Conservation (phyloP, 257 asterid species). For the Solanum lignicaule region DNA sequence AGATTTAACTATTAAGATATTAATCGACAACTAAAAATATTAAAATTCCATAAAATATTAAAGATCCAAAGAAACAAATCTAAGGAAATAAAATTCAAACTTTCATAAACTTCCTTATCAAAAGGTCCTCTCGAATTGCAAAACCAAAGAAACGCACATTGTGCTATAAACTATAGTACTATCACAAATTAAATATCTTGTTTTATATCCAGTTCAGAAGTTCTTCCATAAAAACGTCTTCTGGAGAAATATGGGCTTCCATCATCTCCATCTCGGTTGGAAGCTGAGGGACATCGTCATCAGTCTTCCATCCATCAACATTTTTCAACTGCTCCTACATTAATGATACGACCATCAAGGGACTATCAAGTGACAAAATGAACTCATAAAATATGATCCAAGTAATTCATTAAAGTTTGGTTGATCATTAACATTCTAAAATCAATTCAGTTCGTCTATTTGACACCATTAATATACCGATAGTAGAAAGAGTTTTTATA, state of each 20-base stretch:
- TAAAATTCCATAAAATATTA: not conserved
- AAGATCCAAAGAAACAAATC: not conserved
- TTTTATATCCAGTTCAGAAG: rapidly evolving
- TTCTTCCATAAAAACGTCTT: not conserved
- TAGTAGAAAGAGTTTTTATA: not conserved
- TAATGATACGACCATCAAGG: not conserved
- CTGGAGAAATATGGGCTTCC: not conserved
- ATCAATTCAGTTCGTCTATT: too few species aligned
- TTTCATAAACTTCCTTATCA: not conserved
- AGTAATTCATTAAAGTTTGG: too few species aligned
- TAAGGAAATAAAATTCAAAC: not conserved
- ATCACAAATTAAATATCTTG: not conserved
- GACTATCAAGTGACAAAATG: not conserved
- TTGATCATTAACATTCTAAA: too few species aligned
- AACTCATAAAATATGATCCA: not conserved
- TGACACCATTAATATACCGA: too few species aligned
- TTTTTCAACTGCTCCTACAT: not conserved
- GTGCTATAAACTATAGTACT: not conserved
- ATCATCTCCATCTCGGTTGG: not conserved
- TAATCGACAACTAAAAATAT: not conserved
- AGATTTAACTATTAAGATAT: not conserved
- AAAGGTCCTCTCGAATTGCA: not conserved
- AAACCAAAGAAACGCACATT: not conserved
- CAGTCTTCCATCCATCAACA: not conserved
- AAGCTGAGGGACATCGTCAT: not conserved